phyloP scores from a whole-genome alignment of 2,329 filamentous ascomycete species.

The Stromatinia cepivora region DNA sequence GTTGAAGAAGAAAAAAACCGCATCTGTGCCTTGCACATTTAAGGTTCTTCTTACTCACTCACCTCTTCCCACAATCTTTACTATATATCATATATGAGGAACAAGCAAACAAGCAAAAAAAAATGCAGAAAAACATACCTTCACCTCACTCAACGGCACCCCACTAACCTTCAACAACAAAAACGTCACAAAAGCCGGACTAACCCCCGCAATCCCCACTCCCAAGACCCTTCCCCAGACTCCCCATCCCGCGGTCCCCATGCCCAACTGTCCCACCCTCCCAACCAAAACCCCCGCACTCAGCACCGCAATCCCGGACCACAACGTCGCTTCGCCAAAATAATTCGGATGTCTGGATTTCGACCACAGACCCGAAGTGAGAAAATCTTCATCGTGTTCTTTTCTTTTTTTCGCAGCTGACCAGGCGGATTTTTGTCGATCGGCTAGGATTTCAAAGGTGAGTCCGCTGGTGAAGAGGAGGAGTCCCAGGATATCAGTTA shows the following conservation, averaged over 20 bases:
- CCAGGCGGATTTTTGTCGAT: slow-evolving; percentile 65
- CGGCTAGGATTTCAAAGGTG: slow-evolving; percentile 60
- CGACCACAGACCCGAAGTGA: slow-evolving; percentile 63
- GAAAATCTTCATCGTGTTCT: slow-evolving; percentile 65
- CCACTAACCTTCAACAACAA: slow-evolving; percentile 64
- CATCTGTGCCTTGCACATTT: too few relatives aligned
- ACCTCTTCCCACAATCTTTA: too few relatives aligned
- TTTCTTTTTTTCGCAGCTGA: slow-evolving; percentile 60
- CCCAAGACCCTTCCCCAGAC: slow-evolving; percentile 47
- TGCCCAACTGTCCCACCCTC: slow-evolving; percentile 54
- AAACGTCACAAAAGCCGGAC: slow-evolving; percentile 64
- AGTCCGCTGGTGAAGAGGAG: slow-evolving; percentile 60
- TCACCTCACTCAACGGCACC: slow-evolving; percentile 65
- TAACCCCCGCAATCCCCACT: slow-evolving; percentile 47
- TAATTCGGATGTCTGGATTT: slow-evolving; percentile 67
- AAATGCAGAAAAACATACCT: slow-evolving; percentile 39
- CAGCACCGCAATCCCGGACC: slow-evolving; percentile 64
- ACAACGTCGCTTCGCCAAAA: slow-evolving; percentile 69
- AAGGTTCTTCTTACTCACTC: too few relatives aligned
- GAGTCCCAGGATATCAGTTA: slow-evolving; percentile 58
- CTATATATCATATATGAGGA: not conserved
- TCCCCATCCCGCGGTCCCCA: slow-evolving; percentile 53
- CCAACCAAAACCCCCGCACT: slow-evolving; percentile 57
- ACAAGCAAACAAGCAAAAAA: not conserved
- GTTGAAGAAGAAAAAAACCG: too few relatives aligned